Percentiles rank a stretch among this genome's conserved stretches.
phyloP scores from a whole-genome alignment of 805 yeast genomes.

The Cyberlindnera petersonii region DNA sequence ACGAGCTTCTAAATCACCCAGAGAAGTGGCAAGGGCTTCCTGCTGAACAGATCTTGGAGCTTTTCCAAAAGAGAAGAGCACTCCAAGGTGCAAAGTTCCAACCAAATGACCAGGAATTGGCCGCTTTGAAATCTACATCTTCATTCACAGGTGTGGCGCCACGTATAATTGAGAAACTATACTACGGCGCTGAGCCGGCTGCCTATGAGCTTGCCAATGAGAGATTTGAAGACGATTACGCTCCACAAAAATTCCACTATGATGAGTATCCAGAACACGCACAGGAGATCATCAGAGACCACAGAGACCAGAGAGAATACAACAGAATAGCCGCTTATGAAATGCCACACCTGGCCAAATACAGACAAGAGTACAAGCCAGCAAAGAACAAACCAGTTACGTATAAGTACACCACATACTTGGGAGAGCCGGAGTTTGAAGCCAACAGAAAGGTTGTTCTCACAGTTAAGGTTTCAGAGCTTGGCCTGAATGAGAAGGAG shows the following conservation, averaged over 20 bases:
- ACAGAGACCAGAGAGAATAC: slow-evolving; percentile 70
- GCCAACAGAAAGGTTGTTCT: slow-evolving; percentile 68
- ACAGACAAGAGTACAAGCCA: slow-evolving; percentile 63
- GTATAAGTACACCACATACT: slow-evolving; percentile 67
- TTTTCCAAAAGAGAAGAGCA: slow-evolving; percentile 56
- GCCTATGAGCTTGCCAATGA: slow-evolving; percentile 35
- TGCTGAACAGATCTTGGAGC: slow-evolving; percentile 54
- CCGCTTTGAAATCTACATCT: slow-evolving; percentile 50
- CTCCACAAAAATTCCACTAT: slow-evolving; percentile 43
- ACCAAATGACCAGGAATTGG: slow-evolving; percentile 48
- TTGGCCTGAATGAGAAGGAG: slow-evolving; percentile 48
- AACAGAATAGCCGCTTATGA: slow-evolving; percentile 88
- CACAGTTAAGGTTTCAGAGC: slow-evolving; percentile 47
- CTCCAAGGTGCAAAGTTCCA: slow-evolving; percentile 49
- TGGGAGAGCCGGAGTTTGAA: slow-evolving; percentile 57
- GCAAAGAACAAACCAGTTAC: slow-evolving; percentile 47
- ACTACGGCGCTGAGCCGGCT: slow-evolving; percentile 40
- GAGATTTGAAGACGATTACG: slow-evolving; percentile 35
- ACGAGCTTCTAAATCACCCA: slow-evolving; percentile 35
- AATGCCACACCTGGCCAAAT: slow-evolving; percentile 77
- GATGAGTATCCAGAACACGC: slow-evolving; percentile 70
- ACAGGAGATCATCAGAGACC: slow-evolving; percentile 65
- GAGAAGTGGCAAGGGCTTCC: slow-evolving; percentile 69
- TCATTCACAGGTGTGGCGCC: slow-evolving; percentile 37
- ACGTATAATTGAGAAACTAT: slow-evolving; percentile 33